Base-by-base conservation (phyloP, 805 yeast genomes). In the Wickerhamiella musiphila region DNA sequence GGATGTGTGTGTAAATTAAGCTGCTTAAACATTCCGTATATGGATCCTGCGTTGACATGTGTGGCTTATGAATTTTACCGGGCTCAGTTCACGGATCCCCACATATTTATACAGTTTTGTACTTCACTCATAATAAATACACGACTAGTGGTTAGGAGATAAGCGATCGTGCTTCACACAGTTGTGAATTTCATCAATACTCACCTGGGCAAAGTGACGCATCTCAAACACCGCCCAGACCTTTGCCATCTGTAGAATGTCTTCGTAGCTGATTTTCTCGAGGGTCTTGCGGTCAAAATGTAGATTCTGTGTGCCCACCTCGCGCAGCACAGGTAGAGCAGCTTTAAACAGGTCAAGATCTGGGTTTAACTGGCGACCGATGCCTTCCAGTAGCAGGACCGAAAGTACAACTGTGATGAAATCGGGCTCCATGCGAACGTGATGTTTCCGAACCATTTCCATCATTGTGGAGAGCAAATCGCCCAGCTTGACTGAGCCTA, bases 381-480 rank as follows among this genome's bases (percentile, higher is more conserved):
- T 78, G 8, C 99, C 99, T 54, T 90, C 98, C 35, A 90, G 58
- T 34, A 90, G 60, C 34, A 90, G 57, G 16, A 90, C 83, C 1
- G 96, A 94, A 20, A 90, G 82, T n/a, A 90, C 77, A 16, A 90
- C 94, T 19, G 93, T 82, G 26, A 90, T 73, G 49, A 90, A 90
- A 53, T 90, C 98, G 5, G 93, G 92, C 49, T 90, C 99, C 93
- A 90, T 78, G 48, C 94, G 66, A 15, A 90, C 98, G 53, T 90
- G 99, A 53, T 90, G 98, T 8, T 63, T 60, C 39, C 96, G 62
- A 13, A 90, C 96, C 95, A 90, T 83, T 3, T 73, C 62, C 36
- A 90, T 63, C 64, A 86, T 84, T 47, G 73, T 77, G 43, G 82
- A 90, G 35, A 90, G 60, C 35, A 90, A 59, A 46, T 84, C 95